Percentiles rank a stretch among this genome's conserved stretches.
These are phyloP conservation scores for Telopea speciosissima DNA, from an alignment of 177 flowering plant genomes.

Conservation along the genomic window DNA sequence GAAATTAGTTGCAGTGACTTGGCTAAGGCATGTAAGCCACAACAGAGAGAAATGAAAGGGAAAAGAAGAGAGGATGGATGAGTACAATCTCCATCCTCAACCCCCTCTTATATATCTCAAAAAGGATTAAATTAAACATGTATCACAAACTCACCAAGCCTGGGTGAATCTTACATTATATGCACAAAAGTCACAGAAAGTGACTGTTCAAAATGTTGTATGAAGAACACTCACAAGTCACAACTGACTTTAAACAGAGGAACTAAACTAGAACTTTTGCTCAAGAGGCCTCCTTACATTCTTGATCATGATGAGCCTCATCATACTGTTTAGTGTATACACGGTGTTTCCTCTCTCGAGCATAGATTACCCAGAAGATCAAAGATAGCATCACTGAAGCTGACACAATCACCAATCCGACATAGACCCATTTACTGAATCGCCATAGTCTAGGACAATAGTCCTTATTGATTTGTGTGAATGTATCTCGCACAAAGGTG, in stretches of 20 bases:
- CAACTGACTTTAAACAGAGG: neutral
- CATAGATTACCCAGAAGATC: slow-evolving; percentile 75
- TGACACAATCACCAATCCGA: slow-evolving; percentile 59
- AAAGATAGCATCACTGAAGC: slow-evolving; percentile 70
- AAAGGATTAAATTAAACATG: too few species aligned
- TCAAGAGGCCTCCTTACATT: slow-evolving; percentile 12
- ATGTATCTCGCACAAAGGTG: slow-evolving; percentile 62
- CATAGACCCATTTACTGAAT: slow-evolving; percentile 46
- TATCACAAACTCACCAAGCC: too few species aligned
- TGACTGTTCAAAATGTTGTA: neutral
- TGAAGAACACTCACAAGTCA: too few species aligned
- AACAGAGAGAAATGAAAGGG: too few species aligned
- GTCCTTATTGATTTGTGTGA: slow-evolving; percentile 23
- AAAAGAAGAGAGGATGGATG: too few species aligned
- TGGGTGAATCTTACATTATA: too few species aligned
- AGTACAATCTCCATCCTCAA: too few species aligned
- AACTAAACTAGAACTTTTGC: neutral
- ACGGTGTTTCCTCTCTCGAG: slow-evolving; percentile 65
- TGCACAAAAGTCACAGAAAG: too few species aligned
- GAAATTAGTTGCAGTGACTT: too few species aligned
- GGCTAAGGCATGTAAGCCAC: too few species aligned
- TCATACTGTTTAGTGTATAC: slow-evolving; percentile 35
- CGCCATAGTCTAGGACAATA: slow-evolving; percentile 54
- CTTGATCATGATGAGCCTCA: neutral
- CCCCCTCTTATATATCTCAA: too few species aligned